Conservation (phyloP, 768 basidiomycete species). For the Lactifluus piperatus region DNA sequence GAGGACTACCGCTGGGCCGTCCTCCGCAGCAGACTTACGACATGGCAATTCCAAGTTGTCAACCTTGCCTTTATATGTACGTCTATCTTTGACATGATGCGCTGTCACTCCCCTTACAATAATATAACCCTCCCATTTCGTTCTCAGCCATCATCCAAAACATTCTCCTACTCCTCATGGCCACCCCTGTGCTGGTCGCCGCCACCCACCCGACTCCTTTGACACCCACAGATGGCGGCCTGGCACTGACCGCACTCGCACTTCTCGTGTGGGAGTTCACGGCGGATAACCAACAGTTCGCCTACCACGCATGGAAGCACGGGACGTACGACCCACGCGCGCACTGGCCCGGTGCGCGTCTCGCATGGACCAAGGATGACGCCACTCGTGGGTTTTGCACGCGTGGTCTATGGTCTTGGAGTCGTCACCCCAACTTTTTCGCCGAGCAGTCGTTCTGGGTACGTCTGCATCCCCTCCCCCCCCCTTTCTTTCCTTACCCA, state of each 20-base stretch:
- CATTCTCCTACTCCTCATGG: conserved; percentile 64
- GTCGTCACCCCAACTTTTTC: conserved; percentile 86
- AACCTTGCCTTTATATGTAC: conserved; percentile 66
- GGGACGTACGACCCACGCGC: conserved; percentile 19
- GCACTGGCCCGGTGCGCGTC: conserved; percentile 58
- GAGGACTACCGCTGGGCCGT: conserved; percentile 93
- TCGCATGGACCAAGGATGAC: conserved; percentile 61
- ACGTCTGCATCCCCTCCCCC: neutral
- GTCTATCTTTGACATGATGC: conserved; percentile 15
- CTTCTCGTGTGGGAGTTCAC: conserved; percentile 66
- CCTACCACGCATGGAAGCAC: conserved; percentile 72
- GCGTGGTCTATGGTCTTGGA: conserved; percentile 77
- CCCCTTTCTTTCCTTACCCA: too few species aligned
- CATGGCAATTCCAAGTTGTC: conserved; percentile 48
- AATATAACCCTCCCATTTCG: neutral
- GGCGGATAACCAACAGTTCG: conserved; percentile 88
- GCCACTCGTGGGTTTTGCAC: conserved; percentile 77
- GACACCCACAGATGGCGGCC: conserved; percentile 48
- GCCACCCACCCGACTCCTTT: conserved; percentile 45
- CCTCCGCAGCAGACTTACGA: conserved; percentile 51
- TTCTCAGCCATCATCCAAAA: conserved; percentile 63
- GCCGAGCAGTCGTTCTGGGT: conserved; percentile 90
- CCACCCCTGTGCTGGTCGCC: conserved; percentile 50
- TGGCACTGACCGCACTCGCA: conserved; percentile 50
- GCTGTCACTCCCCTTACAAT: neutral